phyloP scores from a whole-genome alignment of 2,329 filamentous ascomycete species.

The Esteya vermicola region DNA sequence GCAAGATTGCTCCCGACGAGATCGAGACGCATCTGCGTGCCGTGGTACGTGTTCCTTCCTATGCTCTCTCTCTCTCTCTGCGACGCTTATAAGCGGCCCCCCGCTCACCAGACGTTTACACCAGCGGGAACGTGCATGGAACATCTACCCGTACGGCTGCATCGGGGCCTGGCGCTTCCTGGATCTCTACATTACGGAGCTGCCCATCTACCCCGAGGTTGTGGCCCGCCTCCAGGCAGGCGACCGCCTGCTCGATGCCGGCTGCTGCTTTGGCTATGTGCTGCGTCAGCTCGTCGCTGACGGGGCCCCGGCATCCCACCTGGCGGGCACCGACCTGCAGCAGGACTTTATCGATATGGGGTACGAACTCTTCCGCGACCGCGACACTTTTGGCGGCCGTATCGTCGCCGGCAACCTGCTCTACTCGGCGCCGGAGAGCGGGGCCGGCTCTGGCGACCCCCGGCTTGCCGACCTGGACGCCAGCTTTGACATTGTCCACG shows the following conservation, averaged over 20 bases:
- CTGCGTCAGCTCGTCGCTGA: conserved; percentile 25
- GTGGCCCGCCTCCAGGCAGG: conserved; percentile 16
- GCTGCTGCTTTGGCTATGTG: conserved; percentile 29
- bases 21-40: no score
- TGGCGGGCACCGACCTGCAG: conserved; percentile 23
- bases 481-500: conserved; percentile 16
- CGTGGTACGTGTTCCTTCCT: no score
- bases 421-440: conserved; percentile 1
- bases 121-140: conserved; percentile 21
- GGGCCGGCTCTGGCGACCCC: no score
- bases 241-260: conserved; percentile 22
- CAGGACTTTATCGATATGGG: conserved; percentile 18
- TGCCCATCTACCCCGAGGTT: conserved; percentile 16
- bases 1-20: no score
- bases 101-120: no score
- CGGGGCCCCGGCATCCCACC: conserved; percentile 21
- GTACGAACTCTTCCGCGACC: conserved; percentile 19
- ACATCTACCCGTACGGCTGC: conserved; percentile 22
- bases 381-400: conserved; percentile 8
- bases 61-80: no score
- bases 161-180: conserved; percentile 25
- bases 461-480: conserved; percentile 12
- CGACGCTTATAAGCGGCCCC: no score
- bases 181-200: conserved; percentile 18
- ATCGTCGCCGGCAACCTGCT: conserved; percentile 16